phyloP scores from a whole-genome alignment of 208 protist genomes.

The Trypanosoma theileri region DNA sequence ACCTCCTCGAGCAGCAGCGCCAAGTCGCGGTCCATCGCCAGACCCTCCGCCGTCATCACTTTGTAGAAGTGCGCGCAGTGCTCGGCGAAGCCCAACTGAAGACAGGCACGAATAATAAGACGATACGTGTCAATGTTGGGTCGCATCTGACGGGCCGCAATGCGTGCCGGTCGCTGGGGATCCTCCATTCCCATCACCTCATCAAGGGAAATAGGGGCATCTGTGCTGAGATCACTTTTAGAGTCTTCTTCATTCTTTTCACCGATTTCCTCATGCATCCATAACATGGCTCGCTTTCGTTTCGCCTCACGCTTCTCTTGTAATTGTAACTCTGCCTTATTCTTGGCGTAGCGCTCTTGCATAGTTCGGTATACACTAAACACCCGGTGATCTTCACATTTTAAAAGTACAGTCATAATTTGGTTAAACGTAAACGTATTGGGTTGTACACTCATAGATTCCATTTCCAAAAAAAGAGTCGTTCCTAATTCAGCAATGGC shows the following conservation, averaged over 20 bases:
- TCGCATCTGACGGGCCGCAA: constrained; percentile 49
- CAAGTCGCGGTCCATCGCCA: constrained; percentile 41
- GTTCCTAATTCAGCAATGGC: constrained; percentile 73
- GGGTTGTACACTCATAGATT: constrained; percentile 55
- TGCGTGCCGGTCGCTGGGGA: constrained; percentile 42
- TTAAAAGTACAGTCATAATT: constrained; percentile 53
- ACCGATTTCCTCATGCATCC: not conserved
- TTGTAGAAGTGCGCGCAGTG: constrained; percentile 49
- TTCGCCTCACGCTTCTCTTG: constrained; percentile 14
- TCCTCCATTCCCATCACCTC: constrained; percentile 55
- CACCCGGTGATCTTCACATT: constrained; percentile 66
- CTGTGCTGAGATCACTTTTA: not conserved
- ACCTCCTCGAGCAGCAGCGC: constrained; percentile 58
- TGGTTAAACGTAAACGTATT: constrained; percentile 92
- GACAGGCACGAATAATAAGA: constrained; percentile 57
- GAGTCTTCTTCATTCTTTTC: not conserved
- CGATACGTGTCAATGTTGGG: constrained; percentile 78
- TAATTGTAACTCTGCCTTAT: constrained; percentile 10
- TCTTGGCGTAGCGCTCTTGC: not conserved
- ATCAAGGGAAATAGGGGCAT: constrained; percentile 34
- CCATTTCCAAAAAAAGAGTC: constrained; percentile 81
- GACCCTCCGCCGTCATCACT: constrained; percentile 35
- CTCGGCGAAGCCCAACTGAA: constrained; percentile 37
- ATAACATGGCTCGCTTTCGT: not conserved
- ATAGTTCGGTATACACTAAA: constrained; percentile 64